Evolutionary conservation across 768 basidiomycete species (phyloP).

Genomic region (Serendipita vermifera): DNA sequence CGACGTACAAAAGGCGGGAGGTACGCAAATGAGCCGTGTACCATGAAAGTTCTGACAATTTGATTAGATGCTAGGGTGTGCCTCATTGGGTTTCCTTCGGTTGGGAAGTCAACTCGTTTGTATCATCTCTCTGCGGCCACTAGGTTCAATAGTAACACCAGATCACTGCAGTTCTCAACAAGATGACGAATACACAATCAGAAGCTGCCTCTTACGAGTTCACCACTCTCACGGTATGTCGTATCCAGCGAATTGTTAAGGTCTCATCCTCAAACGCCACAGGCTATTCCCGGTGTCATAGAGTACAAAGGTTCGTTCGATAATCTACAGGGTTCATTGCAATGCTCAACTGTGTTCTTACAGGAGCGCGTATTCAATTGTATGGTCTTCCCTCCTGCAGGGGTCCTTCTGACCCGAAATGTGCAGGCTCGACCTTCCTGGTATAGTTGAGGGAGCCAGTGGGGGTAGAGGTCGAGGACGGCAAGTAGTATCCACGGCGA

Average conservation of each 20-base stretch:
- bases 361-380: constrained; percentile 73
- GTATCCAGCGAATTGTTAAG: not conserved
- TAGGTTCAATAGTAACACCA: not conserved
- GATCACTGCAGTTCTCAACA: constrained; percentile 66
- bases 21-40: constrained; percentile 16
- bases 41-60: not conserved
- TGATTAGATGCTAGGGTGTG: constrained; percentile 68
- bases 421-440: constrained; percentile 64
- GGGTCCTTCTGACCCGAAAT: too few relatives aligned
- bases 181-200: constrained; percentile 82
- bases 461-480: constrained; percentile 86
- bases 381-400: too few relatives aligned
- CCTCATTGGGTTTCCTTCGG: constrained; percentile 90
- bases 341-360: too few relatives aligned
- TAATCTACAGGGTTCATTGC: too few relatives aligned
- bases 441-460: constrained; percentile 89
- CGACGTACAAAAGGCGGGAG: constrained; percentile 72
- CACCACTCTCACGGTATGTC: constrained; percentile 69
- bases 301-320: constrained; percentile 64
- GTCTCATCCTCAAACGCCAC: not conserved
- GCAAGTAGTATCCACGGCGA: constrained; percentile 90
- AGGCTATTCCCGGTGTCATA: constrained; percentile 95
- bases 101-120: constrained; percentile 54
- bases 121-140: too few relatives aligned
- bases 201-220: constrained; percentile 91